Evolutionary conservation across 495 filamentous ascomycete species (phyloP).

Genomic region (Penicillium cinerascens): DNA sequence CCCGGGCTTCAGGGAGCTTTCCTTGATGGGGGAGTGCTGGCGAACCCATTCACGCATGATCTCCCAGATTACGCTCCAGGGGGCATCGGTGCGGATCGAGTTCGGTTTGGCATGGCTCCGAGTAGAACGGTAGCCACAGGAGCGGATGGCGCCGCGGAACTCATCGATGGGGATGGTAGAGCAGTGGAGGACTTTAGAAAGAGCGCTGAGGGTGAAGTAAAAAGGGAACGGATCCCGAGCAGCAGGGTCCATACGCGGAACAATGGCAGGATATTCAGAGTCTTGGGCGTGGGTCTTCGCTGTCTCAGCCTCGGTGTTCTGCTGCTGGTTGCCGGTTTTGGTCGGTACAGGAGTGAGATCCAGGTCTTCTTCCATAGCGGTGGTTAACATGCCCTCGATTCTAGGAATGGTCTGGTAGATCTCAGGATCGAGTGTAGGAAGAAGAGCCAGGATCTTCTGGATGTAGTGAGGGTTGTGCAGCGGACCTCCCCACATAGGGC

Average conservation of each 20-base stretch:
- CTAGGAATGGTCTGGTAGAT: slow-evolving; percentile 74
- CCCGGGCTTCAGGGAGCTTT: slow-evolving; percentile 59
- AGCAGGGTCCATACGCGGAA: slow-evolving; percentile 49
- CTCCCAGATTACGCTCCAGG: slow-evolving; percentile 86
- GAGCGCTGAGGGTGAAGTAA: slow-evolving; percentile 69
- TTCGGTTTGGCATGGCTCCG: slow-evolving; percentile 84
- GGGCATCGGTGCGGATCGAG: slow-evolving; percentile 86
- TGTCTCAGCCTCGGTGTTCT: background rate
- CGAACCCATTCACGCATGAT: slow-evolving; percentile 88
- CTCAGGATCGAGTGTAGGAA: slow-evolving; percentile 57
- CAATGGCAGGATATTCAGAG: slow-evolving; percentile 29
- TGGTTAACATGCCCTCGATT: slow-evolving; percentile 87
- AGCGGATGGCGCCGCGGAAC: slow-evolving; percentile 73
- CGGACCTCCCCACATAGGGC: slow-evolving; percentile 92
- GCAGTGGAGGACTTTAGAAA: slow-evolving; percentile 74
- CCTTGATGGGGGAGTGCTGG: slow-evolving; percentile 71
- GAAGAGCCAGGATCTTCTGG: slow-evolving; percentile 63
- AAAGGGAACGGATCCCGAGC: slow-evolving; percentile 71
- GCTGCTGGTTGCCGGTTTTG: slow-evolving; percentile 4
- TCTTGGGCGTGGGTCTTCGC: slow-evolving; percentile 4
- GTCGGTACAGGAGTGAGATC: slow-evolving; percentile 19
- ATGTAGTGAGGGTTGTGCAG: slow-evolving; percentile 83
- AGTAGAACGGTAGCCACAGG: slow-evolving; percentile 74
- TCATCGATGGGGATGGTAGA: slow-evolving; percentile 66
- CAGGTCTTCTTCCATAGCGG: slow-evolving; percentile 73